These are phyloP conservation scores for Metarhizium guizhouense DNA, from an alignment of 2,329 filamentous ascomycete species.

Conservation along the genomic window DNA sequence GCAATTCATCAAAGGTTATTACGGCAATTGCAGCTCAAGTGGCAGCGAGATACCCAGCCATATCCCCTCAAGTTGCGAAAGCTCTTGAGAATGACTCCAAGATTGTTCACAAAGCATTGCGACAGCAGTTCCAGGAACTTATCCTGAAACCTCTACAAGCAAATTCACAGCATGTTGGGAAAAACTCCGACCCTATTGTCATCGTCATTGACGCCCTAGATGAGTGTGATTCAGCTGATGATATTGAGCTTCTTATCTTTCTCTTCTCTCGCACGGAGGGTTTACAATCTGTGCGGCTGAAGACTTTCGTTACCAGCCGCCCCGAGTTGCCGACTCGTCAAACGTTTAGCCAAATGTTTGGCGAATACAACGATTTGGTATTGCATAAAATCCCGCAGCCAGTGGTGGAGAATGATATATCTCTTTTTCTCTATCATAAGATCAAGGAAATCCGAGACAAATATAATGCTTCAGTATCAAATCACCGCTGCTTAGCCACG, in stretches of 20 bases:
- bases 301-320: slow-evolving; percentile 32
- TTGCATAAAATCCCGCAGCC: not conserved
- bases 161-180: not conserved
- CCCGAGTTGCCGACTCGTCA: slow-evolving; percentile 21
- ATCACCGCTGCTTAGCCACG: not conserved
- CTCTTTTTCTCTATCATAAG: slow-evolving; percentile 21
- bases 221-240: slow-evolving; percentile 17
- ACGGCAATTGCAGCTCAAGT: slow-evolving; percentile 30
- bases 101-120: slow-evolving; percentile 18
- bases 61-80: slow-evolving; percentile 17
- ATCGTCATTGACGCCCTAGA: slow-evolving; percentile 27
- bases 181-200: slow-evolving; percentile 3
- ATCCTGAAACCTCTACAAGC: slow-evolving; percentile 23
- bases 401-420: not conserved
- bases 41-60: slow-evolving; percentile 14
- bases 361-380: not conserved
- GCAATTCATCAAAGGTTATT: slow-evolving; percentile 26
- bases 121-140: slow-evolving; percentile 32
- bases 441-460: slow-evolving; percentile 19
- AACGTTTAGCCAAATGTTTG: not conserved
- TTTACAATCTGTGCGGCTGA: slow-evolving; percentile 10
- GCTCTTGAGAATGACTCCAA: slow-evolving; percentile 21
- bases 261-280: not conserved
- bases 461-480: slow-evolving; percentile 6
- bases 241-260: slow-evolving; percentile 22